These are phyloP conservation scores for Phialophora expanda DNA, from an alignment of 2,329 filamentous ascomycete genomes.

Conservation along the genomic window DNA sequence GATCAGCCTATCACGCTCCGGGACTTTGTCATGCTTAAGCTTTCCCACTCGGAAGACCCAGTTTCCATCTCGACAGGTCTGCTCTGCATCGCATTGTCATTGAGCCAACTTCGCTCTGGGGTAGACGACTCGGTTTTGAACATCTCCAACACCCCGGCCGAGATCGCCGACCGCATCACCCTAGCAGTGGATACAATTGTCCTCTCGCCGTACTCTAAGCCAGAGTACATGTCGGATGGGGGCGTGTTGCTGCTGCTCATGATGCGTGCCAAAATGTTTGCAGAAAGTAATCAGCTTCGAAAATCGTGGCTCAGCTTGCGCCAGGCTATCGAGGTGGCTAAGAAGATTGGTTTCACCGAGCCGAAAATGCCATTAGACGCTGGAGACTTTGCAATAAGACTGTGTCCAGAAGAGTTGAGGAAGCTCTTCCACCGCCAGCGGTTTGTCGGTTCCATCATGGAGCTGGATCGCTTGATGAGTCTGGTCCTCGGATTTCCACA, in stretches of 20 bases:
- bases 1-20: slow-evolving; percentile 22
- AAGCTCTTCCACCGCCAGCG: slow-evolving; percentile 33
- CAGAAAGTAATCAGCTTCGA: slow-evolving; percentile 36
- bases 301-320: slow-evolving; percentile 36
- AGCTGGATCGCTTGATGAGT: slow-evolving; percentile 36
- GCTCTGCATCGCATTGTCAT: slow-evolving; percentile 35
- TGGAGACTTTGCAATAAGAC: slow-evolving; percentile 10
- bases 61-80: slow-evolving; percentile 34
- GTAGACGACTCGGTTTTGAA: slow-evolving; percentile 33
- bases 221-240: slow-evolving; percentile 24
- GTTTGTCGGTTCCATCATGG: slow-evolving; percentile 36
- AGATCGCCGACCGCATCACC: slow-evolving; percentile 32
- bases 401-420: slow-evolving; percentile 16
- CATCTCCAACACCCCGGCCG: slow-evolving; percentile 27
- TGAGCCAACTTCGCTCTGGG: slow-evolving; percentile 32
- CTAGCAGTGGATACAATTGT: slow-evolving; percentile 36
- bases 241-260: slow-evolving; percentile 33
- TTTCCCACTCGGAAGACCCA: slow-evolving; percentile 23
- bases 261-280: slow-evolving; percentile 37
- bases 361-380: slow-evolving; percentile 8
- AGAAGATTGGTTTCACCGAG: slow-evolving; percentile 30
- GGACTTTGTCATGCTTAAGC: slow-evolving; percentile 34
- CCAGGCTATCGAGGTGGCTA: slow-evolving; percentile 28
- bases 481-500: slow-evolving; percentile 38
- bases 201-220: slow-evolving; percentile 26